A percentile compares a stretch with the other conserved stretches of the same genome.
phyloP scores from a whole-genome alignment of 768 basidiomycete species.

The Boletus reticuloceps region DNA sequence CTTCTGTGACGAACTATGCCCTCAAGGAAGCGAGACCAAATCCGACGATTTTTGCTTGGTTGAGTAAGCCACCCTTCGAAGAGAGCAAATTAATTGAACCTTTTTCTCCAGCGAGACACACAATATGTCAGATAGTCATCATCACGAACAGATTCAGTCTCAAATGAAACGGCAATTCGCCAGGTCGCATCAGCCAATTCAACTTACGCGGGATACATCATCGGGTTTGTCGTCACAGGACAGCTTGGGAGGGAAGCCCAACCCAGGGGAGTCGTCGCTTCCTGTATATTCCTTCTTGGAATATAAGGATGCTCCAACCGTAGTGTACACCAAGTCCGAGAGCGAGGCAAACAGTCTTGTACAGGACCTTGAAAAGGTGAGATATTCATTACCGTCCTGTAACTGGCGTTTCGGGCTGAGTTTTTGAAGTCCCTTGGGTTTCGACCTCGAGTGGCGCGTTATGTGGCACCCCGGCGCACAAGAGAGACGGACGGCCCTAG shows the following conservation, averaged over 20 bases:
- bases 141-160: background rate
- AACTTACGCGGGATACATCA: background rate
- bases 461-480: conserved; percentile 29
- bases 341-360: conserved; percentile 42
- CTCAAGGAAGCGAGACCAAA: background rate
- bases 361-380: conserved; percentile 36
- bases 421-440: conserved; percentile 42
- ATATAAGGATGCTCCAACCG: conserved; percentile 26
- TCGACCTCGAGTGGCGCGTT: conserved; percentile 52
- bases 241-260: background rate
- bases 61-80: conserved; percentile 7
- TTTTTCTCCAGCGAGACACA: conserved; percentile 2
- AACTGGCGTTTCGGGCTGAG: background rate
- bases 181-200: background rate
- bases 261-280: conserved; percentile 10
- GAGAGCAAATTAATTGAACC: background rate
- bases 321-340: conserved; percentile 41
- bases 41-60: background rate
- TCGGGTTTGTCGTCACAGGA: conserved; percentile 5
- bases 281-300: conserved; percentile 40
- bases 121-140: background rate
- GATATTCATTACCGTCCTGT: background rate
- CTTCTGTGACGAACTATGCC: background rate
- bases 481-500: conserved; percentile 40
- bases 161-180: background rate